Conservation (phyloP, 2,329 filamentous ascomycete species). For the Aureobasidium sp. region DNA sequence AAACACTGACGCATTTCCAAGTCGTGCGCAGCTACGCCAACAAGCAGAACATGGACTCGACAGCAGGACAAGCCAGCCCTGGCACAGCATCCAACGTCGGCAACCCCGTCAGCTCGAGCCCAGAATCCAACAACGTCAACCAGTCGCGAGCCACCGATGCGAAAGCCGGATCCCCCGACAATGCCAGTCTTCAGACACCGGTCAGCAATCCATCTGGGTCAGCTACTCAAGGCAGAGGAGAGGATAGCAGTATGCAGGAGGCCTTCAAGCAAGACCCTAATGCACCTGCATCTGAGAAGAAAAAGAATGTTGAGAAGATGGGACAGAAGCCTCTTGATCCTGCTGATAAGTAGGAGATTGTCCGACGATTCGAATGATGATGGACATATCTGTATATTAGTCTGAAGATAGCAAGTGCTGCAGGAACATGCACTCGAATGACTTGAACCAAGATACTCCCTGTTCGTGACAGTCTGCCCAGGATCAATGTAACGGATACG, state of each 20-base stretch:
- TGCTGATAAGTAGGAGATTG: conserved; percentile 14
- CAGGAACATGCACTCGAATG: not conserved
- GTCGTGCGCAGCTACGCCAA: conserved; percentile 11
- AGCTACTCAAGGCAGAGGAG: not conserved
- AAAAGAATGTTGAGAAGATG: conserved; percentile 16
- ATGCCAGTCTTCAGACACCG: conserved; percentile 5
- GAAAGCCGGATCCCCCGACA: conserved; percentile 4
- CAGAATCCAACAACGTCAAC: conserved; percentile 8
- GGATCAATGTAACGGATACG: no score
- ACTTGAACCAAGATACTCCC: no score
- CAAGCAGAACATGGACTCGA: conserved; percentile 2
- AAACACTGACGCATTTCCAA: not conserved
- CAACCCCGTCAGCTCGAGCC: conserved; percentile 5
- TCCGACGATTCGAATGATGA: not conserved
- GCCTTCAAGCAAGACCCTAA: conserved; percentile 16
- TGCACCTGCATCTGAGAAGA: conserved; percentile 17
- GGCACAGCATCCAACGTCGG: conserved; percentile 13
- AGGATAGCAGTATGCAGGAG: conserved; percentile 30
- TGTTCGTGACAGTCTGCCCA: no score
- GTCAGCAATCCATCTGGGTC: conserved; percentile 7
- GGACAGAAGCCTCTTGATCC: conserved; percentile 18
- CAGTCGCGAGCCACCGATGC: conserved; percentile 8
- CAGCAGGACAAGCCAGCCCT: conserved; percentile 7
- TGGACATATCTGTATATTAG: not conserved
- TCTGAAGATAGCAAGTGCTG: not conserved